These are phyloP conservation scores for Caulochytrium protostelioides DNA, from an alignment of 371 early-diverging fungal species.

Conservation along the genomic window DNA sequence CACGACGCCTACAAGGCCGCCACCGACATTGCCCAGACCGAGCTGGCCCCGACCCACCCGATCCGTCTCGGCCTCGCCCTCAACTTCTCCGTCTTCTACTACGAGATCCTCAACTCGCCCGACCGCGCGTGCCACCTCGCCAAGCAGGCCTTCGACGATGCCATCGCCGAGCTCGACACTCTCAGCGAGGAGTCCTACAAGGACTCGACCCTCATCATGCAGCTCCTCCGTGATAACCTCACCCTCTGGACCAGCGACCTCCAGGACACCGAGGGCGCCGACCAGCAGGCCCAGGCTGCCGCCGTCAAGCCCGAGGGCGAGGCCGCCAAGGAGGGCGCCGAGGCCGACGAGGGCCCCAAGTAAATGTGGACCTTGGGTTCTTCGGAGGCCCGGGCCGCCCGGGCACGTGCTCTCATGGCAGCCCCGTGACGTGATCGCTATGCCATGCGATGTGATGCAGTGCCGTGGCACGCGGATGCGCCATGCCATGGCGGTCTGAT, in stretches of 20 bases:
- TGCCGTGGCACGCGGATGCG: no score
- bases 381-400: no score
- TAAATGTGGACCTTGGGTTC: no score
- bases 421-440: no score
- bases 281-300: no score
- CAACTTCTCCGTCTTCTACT: slow-evolving; percentile 99
- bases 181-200: slow-evolving; percentile 98
- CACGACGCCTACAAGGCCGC: slow-evolving; percentile 93
- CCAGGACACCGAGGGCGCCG: no score
- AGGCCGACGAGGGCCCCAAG: no score
- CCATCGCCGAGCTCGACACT: slow-evolving; percentile 97
- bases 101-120: slow-evolving; percentile 97
- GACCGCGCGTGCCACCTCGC: slow-evolving; percentile 97
- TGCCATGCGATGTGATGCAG: no score
- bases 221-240: slow-evolving; percentile 97
- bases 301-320: no score
- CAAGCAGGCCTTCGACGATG: slow-evolving; percentile 98
- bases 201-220: slow-evolving; percentile 99
- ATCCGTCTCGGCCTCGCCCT: slow-evolving; percentile 97
- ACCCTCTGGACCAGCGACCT: slow-evolving; percentile 98
- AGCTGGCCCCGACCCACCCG: slow-evolving; percentile 93
- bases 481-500: no score
- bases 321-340: no score
- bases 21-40: slow-evolving; percentile 78
- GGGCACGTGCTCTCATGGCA: no score